Evolutionary conservation across 768 basidiomycete genomes (phyloP).

Genomic region (Serpula lacrymans): DNA sequence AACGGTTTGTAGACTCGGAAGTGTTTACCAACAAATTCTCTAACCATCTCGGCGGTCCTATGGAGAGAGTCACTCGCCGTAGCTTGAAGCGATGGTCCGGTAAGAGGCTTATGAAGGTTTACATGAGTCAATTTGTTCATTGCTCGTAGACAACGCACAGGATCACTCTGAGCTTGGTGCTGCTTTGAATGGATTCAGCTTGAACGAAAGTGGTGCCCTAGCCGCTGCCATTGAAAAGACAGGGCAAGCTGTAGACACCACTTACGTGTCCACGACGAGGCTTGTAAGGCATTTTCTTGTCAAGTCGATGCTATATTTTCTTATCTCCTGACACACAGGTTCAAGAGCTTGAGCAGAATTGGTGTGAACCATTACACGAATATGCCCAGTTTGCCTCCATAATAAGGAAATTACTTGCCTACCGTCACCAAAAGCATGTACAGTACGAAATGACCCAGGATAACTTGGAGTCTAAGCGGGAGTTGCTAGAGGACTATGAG

Average conservation of each 20-base stretch:
- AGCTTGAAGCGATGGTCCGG: slow-evolving; percentile 94
- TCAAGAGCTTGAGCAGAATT: slow-evolving; percentile 91
- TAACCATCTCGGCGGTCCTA: slow-evolving; percentile 82
- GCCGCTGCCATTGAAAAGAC: slow-evolving; percentile 93
- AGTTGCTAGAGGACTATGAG: slow-evolving; percentile 84
- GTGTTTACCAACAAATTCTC: slow-evolving; percentile 95
- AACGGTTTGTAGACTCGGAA: slow-evolving; percentile 94
- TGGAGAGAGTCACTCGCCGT: slow-evolving; percentile 95
- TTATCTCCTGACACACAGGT: slow-evolving; percentile 44
- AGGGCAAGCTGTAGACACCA: slow-evolving; percentile 93
- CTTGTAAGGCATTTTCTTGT: slow-evolving; percentile 50
- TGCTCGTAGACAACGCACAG: slow-evolving; percentile 62
- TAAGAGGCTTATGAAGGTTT: slow-evolving; percentile 29
- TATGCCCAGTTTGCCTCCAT: slow-evolving; percentile 93
- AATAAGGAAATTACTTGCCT: slow-evolving; percentile 91
- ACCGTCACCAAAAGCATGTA: slow-evolving; percentile 96
- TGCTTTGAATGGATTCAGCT: slow-evolving; percentile 86
- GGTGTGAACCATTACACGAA: slow-evolving; percentile 94
- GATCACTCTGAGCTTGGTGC: slow-evolving; percentile 92
- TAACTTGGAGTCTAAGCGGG: slow-evolving; percentile 76
- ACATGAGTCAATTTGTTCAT: slow-evolving; percentile 5
- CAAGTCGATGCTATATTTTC: not conserved
- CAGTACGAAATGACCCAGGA: slow-evolving; percentile 98
- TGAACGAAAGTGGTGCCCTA: slow-evolving; percentile 74
- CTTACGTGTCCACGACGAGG: slow-evolving; percentile 88